phyloP scores from a whole-genome alignment of 148 eudicot species.

The Vaccinium darrowii region DNA sequence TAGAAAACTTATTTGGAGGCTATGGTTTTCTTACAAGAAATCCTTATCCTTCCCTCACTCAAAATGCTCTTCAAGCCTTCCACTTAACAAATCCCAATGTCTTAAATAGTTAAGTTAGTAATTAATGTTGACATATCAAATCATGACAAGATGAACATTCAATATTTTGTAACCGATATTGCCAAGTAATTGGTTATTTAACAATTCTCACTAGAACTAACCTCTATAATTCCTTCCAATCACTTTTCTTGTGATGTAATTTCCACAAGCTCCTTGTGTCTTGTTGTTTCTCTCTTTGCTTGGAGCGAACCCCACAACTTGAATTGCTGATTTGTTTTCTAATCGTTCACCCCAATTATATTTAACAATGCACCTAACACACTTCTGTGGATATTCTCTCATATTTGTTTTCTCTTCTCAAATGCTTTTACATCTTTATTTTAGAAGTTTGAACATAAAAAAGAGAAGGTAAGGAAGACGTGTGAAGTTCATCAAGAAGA shows the following conservation, averaged over 20 bases:
- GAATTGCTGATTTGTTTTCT: background rate
- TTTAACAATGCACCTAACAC: background rate
- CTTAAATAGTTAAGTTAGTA: background rate
- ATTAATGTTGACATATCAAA: background rate
- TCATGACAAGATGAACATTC: background rate
- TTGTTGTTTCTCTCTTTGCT: background rate
- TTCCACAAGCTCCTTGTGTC: background rate
- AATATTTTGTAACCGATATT: background rate
- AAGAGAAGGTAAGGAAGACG: too few species aligned
- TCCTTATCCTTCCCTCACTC: background rate
- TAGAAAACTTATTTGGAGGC: background rate
- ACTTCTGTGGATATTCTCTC: background rate
- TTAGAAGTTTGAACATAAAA: too few species aligned
- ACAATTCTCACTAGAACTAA: too few species aligned
- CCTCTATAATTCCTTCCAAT: background rate
- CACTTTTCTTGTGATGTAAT: background rate
- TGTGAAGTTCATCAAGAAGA: background rate
- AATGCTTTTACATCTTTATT: too few species aligned
- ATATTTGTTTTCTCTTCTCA: too few species aligned
- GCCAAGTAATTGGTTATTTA: background rate
- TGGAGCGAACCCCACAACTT: background rate
- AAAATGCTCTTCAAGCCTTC: background rate
- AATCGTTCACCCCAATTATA: background rate
- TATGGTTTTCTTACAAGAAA: background rate
- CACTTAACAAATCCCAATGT: background rate